These are phyloP conservation scores for Climacium dendroides DNA, from an alignment of 225 moss, liverwort and hornwort genomes.

Conservation along the genomic window DNA sequence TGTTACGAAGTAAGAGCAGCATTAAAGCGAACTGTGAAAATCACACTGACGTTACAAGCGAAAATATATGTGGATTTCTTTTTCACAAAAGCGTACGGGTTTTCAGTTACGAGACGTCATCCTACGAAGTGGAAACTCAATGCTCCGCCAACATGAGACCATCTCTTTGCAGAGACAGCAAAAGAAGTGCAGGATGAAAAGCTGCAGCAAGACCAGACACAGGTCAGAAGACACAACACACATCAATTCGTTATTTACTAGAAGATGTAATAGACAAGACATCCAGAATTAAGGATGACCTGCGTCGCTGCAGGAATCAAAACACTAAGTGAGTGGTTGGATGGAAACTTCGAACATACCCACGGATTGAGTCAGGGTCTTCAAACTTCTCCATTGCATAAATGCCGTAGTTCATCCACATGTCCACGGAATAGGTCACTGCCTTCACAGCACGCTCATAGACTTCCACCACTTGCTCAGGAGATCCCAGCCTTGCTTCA, in stretches of 20 bases:
- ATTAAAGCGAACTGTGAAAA: conserved; percentile 45
- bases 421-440: conserved; percentile 95
- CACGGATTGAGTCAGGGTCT: conserved; percentile 74
- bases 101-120: conserved; percentile 71
- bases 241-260: conserved; percentile 59
- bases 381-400: conserved; percentile 93
- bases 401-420: conserved; percentile 93
- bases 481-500: conserved; percentile 58
- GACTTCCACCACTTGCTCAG: conserved; percentile 80
- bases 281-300: conserved; percentile 77
- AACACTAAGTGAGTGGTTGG: conserved; percentile 58
- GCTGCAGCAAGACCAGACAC: conserved; percentile 99
- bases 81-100: conserved; percentile 49
- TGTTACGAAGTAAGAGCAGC: conserved; percentile 40
- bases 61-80: conserved; percentile 36
- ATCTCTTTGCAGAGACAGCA: conserved; percentile 98
- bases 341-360: conserved; percentile 64
- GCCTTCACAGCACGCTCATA: conserved; percentile 96
- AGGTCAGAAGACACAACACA: conserved; percentile 97
- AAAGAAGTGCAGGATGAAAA: conserved; percentile 89
- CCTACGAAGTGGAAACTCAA: conserved; percentile 85
- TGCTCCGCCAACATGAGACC: conserved; percentile 99
- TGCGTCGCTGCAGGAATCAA: conserved; percentile 58
- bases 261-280: conserved; percentile 51
- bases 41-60: conserved; percentile 42